phyloP scores from a whole-genome alignment of 805 yeast genomes.

The Sungouiella blattae region DNA sequence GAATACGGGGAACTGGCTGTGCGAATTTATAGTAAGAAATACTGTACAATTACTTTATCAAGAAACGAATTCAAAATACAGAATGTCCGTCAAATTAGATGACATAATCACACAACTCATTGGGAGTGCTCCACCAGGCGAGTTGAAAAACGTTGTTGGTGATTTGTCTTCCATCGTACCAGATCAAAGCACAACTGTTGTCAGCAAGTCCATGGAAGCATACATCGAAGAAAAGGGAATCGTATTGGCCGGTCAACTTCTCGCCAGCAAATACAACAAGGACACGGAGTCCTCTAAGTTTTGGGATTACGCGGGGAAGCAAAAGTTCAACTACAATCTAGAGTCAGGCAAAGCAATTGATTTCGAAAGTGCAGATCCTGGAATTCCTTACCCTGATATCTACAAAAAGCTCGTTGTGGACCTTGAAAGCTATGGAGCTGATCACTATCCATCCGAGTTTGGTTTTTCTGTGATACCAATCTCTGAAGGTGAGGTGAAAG shows the following conservation, averaged over 20 bases:
- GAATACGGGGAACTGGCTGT: too few relatives aligned
- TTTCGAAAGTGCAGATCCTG: slow-evolving; percentile 40
- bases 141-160: slow-evolving; percentile 25
- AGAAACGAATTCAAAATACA: too few relatives aligned
- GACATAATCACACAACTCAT: slow-evolving; percentile 29
- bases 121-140: slow-evolving; percentile 38
- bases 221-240: slow-evolving; percentile 27
- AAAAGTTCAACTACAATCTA: slow-evolving; percentile 60
- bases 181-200: slow-evolving; percentile 15
- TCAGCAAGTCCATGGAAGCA: slow-evolving; percentile 27
- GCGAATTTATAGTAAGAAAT: too few relatives aligned
- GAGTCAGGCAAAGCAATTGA: slow-evolving; percentile 47
- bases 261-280: slow-evolving; percentile 34
- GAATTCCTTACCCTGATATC: slow-evolving; percentile 23
- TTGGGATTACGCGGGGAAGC: slow-evolving; percentile 47
- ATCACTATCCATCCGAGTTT: slow-evolving; percentile 61
- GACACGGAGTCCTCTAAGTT: slow-evolving; percentile 39
- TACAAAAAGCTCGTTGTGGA: slow-evolving; percentile 25
- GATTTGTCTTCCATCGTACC: slow-evolving; percentile 24
- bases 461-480: slow-evolving; percentile 43
- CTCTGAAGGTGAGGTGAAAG: slow-evolving; percentile 27
- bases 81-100: slow-evolving; percentile 23
- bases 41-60: too few relatives aligned
- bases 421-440: slow-evolving; percentile 51
- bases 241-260: slow-evolving; percentile 25